Conservation (phyloP, 2,329 filamentous ascomycete genomes). For the Nemania abortiva region DNA sequence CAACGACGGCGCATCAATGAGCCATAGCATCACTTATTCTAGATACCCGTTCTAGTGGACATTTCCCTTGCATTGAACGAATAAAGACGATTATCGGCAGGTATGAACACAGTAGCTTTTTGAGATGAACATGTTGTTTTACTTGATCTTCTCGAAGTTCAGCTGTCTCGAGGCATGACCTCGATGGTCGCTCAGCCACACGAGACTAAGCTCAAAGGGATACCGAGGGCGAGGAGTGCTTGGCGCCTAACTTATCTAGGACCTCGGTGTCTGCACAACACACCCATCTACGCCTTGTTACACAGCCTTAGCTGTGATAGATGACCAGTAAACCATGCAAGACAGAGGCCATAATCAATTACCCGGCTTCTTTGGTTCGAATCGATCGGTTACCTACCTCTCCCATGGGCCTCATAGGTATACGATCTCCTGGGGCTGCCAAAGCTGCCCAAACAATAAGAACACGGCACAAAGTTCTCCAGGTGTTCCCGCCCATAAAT, state of each 20-base stretch:
- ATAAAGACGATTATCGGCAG: background rate
- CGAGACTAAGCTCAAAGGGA: slow-evolving; percentile 47
- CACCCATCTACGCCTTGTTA: background rate
- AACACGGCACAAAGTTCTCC: slow-evolving; percentile 2
- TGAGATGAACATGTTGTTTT: slow-evolving; percentile 11
- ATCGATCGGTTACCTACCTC: slow-evolving; percentile 1
- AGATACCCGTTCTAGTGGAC: background rate
- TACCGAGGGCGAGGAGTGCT: slow-evolving; percentile 46
- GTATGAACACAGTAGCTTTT: background rate
- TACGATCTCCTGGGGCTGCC: slow-evolving; percentile 1
- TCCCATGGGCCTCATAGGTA: background rate
- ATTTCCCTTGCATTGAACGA: background rate
- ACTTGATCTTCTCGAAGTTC: slow-evolving; percentile 18
- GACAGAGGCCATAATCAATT: background rate
- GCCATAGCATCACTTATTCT: background rate
- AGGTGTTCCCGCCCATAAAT: background rate
- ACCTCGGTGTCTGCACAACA: slow-evolving; percentile 42
- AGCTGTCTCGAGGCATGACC: slow-evolving; percentile 11
- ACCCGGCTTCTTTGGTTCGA: background rate
- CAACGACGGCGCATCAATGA: background rate
- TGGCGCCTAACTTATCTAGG: slow-evolving; percentile 42
- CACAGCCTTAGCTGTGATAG: slow-evolving; percentile 19
- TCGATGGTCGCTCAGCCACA: slow-evolving; percentile 26
- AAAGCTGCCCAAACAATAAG: background rate
- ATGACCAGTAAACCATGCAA: background rate